Evolutionary conservation across 768 basidiomycete species (phyloP), one percentile per base, ranked within the genome.

Genomic region (Suillus discolor): DNA sequence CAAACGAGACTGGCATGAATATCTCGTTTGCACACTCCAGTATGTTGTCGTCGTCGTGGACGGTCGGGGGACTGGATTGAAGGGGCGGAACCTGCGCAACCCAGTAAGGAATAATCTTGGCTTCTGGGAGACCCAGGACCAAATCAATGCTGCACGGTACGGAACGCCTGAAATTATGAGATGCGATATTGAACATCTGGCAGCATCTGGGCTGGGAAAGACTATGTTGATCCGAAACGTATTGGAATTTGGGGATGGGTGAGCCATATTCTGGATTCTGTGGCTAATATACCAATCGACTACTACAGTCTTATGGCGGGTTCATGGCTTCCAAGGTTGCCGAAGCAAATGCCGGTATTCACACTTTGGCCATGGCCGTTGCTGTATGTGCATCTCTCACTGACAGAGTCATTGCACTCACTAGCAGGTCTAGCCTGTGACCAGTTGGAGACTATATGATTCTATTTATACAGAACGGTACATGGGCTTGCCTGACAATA

Each of bases 221-320:
- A 85, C 18, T 99, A 98, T 73, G 91, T 99, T 2, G 97, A 99
- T 75, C 82, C 87, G 45, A 87, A 86, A 74, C 83, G 95, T 54
- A 92, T 99, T 57, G 97, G 97, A 0, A 91, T 99, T 61, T 98
- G 96, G 96, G 97, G 97, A 51, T 99, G 97, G 97, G 94, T 95
- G 67, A 74, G 91, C 79, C 15, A 59, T 11, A 63, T 41, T 41
- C 25, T 13, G 45, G 4, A 20, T 57, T 44, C 42, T 5, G 20
- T 53, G 38, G 66, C 51, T 69, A n/a, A 53, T 62, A 61, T 66
- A 39, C 65, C 51, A 51, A 20, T 70, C 57, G 20, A 23, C 8
- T 54, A 16, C 31, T 39, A 16, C 70, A 96, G 96, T 95, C 93
- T 11, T 98, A 96, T 71, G 97, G 97, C 12, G 97, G 97, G 0